Evolutionary conservation across 768 basidiomycete genomes (phyloP).

Genomic region (Candolleomyces aberdarensis): DNA sequence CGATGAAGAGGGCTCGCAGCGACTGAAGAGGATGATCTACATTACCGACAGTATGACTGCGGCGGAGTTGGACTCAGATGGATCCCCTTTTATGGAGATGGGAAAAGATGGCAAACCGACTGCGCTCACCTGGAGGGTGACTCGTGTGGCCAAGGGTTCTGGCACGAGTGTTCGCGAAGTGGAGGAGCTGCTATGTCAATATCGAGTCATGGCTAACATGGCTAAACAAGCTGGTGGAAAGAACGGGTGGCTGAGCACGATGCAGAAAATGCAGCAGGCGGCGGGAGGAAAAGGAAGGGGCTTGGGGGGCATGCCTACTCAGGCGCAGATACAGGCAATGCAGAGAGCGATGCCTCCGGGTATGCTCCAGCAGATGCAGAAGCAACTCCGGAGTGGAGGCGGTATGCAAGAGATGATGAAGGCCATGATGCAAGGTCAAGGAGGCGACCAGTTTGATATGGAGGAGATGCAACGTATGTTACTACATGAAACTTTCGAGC

Average conservation of each 20-base stretch:
- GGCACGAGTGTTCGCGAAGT: conserved; percentile 96
- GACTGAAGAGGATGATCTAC: conserved; percentile 97
- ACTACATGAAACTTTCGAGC: not conserved
- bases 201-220: conserved; percentile 99
- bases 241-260: conserved; percentile 88
- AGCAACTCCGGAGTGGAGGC: conserved; percentile 74
- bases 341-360: conserved; percentile 96
- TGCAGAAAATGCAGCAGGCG: conserved; percentile 92
- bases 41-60: conserved; percentile 99
- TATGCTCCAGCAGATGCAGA: conserved; percentile 91
- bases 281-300: conserved; percentile 85
- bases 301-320: conserved; percentile 84
- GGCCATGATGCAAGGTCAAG: conserved; percentile 94
- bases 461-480: conserved; percentile 87
- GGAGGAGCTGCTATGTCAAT: conserved; percentile 95
- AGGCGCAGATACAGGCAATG: conserved; percentile 92
- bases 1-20: conserved; percentile 86
- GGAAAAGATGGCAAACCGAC: conserved; percentile 81
- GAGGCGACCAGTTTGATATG: conserved; percentile 88
- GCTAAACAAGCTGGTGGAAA: conserved; percentile 97
- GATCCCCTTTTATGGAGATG: conserved; percentile 81
- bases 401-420: conserved; percentile 99
- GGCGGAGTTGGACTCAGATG: conserved; percentile 92
- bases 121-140: conserved; percentile 88
- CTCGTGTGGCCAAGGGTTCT: conserved; percentile 87